These are phyloP conservation scores for Talaromyces liani DNA, from an alignment of 495 filamentous ascomycete species.

Conservation along the genomic window DNA sequence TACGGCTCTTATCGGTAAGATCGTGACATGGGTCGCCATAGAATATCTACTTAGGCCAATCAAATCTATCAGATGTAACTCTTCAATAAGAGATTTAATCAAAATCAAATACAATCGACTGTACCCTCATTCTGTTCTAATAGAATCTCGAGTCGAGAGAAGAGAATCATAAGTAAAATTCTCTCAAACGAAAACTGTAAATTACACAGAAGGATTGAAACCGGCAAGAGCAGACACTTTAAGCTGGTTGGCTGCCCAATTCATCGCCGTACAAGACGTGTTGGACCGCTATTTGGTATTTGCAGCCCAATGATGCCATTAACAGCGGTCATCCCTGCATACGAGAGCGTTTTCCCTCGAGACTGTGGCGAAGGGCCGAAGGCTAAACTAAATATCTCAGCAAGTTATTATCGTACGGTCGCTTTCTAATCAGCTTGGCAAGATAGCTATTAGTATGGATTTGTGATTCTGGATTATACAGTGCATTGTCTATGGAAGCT, in stretches of 20 bases:
- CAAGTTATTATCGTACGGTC: background rate
- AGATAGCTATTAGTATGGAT: background rate
- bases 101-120: background rate
- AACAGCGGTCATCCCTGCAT: slow-evolving; percentile 11
- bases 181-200: background rate
- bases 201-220: background rate
- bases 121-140: background rate
- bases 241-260: slow-evolving; percentile 10
- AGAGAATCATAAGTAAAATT: background rate
- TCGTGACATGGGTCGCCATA: background rate
- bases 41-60: background rate
- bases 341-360: background rate
- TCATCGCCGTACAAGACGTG: background rate
- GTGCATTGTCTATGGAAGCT: too few species aligned
- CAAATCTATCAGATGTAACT: background rate
- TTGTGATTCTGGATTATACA: background rate
- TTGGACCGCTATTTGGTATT: slow-evolving; percentile 9
- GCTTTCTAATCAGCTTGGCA: background rate
- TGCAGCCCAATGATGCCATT: slow-evolving; percentile 8
- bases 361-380: background rate
- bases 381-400: background rate
- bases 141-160: background rate
- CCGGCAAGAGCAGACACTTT: background rate
- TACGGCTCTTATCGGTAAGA: background rate
- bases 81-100: background rate